A percentile compares a stretch with the other conserved stretches of the same genome.
Conservation (phyloP, 2,329 filamentous ascomycete species). For the Ceratocystis papillata region DNA sequence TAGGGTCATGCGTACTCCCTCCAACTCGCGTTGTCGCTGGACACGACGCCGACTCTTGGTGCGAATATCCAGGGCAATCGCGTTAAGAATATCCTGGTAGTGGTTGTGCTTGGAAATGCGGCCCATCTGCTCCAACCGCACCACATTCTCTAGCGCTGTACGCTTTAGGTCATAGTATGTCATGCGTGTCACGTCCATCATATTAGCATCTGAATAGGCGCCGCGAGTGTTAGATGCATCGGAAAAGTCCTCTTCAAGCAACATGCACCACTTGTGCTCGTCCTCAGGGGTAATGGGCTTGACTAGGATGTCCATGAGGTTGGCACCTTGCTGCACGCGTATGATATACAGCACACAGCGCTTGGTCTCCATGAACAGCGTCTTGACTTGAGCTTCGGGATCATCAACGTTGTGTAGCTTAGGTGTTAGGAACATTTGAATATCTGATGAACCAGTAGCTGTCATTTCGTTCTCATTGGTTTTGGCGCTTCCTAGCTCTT, state of each 20-base stretch:
- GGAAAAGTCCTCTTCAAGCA: slow-evolving; percentile 72
- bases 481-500: slow-evolving; percentile 90
- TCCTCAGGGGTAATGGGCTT: slow-evolving; percentile 81
- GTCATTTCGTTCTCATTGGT: slow-evolving; percentile 90
- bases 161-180: slow-evolving; percentile 87
- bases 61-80: slow-evolving; percentile 90
- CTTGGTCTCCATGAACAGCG: slow-evolving; percentile 96
- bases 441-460: slow-evolving; percentile 75
- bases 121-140: slow-evolving; percentile 74
- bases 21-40: slow-evolving; percentile 81
- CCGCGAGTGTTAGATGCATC: slow-evolving; percentile 51
- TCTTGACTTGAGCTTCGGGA: slow-evolving; percentile 82
- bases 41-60: slow-evolving; percentile 91
- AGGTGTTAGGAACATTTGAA: slow-evolving; percentile 79
- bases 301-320: slow-evolving; percentile 89
- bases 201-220: slow-evolving; percentile 80
- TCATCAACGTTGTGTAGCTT: slow-evolving; percentile 86
- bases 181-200: slow-evolving; percentile 82
- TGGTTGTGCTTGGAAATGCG: slow-evolving; percentile 82
- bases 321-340: slow-evolving; percentile 80
- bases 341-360: slow-evolving; percentile 96
- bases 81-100: slow-evolving; percentile 96
- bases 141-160: slow-evolving; percentile 85
- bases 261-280: slow-evolving; percentile 71
- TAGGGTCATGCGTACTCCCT: slow-evolving; percentile 67